A percentile compares a stretch with the other conserved stretches of the same genome.
Evolutionary conservation across 2,329 filamentous ascomycete genomes (phyloP).

Genomic region (Davidsoniella eucalypti): DNA sequence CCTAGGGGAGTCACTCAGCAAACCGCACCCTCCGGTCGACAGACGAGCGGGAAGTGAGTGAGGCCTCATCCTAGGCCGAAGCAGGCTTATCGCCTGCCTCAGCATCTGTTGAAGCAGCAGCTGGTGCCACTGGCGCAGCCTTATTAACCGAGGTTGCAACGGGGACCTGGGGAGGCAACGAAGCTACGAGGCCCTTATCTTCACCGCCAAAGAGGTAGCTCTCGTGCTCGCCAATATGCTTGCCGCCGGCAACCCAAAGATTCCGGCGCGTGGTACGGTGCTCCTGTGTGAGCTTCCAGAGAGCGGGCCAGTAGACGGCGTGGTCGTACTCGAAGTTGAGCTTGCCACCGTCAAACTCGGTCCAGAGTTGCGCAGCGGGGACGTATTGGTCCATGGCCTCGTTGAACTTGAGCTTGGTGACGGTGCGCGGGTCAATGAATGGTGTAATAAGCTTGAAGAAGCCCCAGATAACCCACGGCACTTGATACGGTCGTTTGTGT

Average conservation of each 20-base stretch:
- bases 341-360: constrained; percentile 54
- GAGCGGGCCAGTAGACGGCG: constrained; percentile 69
- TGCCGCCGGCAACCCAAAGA: constrained; percentile 68
- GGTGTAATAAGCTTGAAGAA: constrained; percentile 95
- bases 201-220: constrained; percentile 59
- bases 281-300: constrained; percentile 54
- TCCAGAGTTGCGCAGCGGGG: constrained; percentile 67
- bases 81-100: no score
- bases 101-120: neutral
- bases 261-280: constrained; percentile 44
- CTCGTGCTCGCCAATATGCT: constrained; percentile 72
- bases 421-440: constrained; percentile 89
- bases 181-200: constrained; percentile 10
- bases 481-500: constrained; percentile 25
- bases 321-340: constrained; percentile 90
- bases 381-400: constrained; percentile 75
- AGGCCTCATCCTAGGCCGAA: constrained; percentile 13
- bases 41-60: constrained; percentile 2
- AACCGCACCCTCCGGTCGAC: constrained; percentile 8
- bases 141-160: constrained; percentile 9
- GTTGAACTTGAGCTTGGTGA: constrained; percentile 95
- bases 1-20: constrained; percentile 3
- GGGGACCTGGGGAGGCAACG: constrained; percentile 6
- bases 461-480: constrained; percentile 77
- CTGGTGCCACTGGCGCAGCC: constrained; percentile 16